Percentiles rank a stretch among this genome's conserved stretches.
These are phyloP conservation scores for Tanacetum coccineum DNA, from an alignment of 129 eudicot genomes.

Conservation along the genomic window DNA sequence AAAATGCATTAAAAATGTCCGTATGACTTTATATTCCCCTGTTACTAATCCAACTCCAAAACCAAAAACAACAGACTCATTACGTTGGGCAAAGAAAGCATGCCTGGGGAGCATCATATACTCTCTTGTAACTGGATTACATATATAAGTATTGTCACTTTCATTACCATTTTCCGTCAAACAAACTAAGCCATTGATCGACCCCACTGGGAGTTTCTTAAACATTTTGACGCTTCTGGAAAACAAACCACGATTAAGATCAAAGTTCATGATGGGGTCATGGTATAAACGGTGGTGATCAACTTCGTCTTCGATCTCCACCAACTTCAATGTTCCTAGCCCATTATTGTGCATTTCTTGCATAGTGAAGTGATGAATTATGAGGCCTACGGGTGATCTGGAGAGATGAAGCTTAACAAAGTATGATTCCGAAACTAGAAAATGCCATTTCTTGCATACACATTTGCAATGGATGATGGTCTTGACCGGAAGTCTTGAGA, in stretches of 20 bases:
- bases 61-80: constrained; percentile 20
- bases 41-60: constrained; percentile 26
- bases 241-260: constrained; percentile 6
- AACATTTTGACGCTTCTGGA: neutral
- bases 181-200: constrained; percentile 27
- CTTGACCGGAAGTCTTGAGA: too few species aligned
- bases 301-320: constrained; percentile 20
- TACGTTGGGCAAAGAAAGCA: neutral
- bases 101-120: constrained; percentile 30
- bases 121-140: constrained; percentile 48
- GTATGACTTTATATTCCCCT: constrained; percentile 35
- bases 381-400: constrained; percentile 31
- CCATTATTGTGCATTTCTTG: neutral
- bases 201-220: constrained; percentile 16
- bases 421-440: constrained; percentile 27
- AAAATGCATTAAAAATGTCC: constrained; percentile 17
- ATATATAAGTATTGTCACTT: constrained; percentile 27
- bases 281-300: constrained; percentile 17
- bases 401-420: constrained; percentile 33
- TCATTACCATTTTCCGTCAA: constrained; percentile 12
- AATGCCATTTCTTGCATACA: constrained; percentile 41
- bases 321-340: constrained; percentile 19
- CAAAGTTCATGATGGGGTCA: constrained; percentile 17
- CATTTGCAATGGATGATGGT: neutral
- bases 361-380: constrained; percentile 10